Evolutionary conservation across 441 rosid genomes (phyloP).

Genomic region (Euphorbia celastroides): DNA sequence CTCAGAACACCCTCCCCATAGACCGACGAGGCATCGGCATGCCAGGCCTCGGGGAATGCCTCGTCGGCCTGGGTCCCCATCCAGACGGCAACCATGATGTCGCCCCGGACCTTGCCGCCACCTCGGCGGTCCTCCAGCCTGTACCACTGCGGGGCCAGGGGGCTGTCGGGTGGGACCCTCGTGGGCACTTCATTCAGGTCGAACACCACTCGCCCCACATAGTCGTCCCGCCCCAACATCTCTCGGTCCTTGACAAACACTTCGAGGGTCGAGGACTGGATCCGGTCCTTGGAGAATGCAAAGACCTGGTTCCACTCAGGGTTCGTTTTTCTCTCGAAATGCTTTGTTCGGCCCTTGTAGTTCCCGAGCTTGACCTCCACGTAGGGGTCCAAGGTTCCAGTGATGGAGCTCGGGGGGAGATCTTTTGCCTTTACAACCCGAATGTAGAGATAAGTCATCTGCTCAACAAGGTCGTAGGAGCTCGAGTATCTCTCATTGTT

Average conservation of each 20-base stretch:
- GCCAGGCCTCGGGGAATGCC: conserved; percentile 93
- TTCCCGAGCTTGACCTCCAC: conserved; percentile 20
- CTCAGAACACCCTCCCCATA: conserved; percentile 59
- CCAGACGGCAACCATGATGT: conserved; percentile 91
- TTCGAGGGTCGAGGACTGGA: conserved; percentile 77
- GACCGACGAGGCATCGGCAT: conserved; percentile 65
- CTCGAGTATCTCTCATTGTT: conserved; percentile 48
- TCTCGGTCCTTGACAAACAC: conserved; percentile 79
- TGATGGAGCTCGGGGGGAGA: conserved; percentile 60
- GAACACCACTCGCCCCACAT: conserved; percentile 57
- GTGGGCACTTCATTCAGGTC: conserved; percentile 84
- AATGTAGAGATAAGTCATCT: conserved; percentile 69
- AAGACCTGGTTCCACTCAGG: conserved; percentile 95
- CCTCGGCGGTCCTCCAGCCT: conserved; percentile 69
- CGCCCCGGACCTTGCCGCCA: conserved; percentile 68
- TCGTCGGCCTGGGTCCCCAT: conserved; percentile 93
- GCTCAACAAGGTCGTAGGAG: conserved; percentile 79
- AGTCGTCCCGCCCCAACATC: conserved; percentile 67
- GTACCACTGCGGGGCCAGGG: conserved; percentile 97
- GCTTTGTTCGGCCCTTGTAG: conserved; percentile 76
- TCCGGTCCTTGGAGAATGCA: conserved; percentile 80
- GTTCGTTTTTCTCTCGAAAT: conserved; percentile 75
- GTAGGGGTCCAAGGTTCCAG: conserved; percentile 77
- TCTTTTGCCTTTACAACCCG: conserved; percentile 82
- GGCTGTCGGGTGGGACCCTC: conserved; percentile 90